Conservation (phyloP, 2,329 filamentous ascomycete genomes). For the Cyphellophora europaea region DNA sequence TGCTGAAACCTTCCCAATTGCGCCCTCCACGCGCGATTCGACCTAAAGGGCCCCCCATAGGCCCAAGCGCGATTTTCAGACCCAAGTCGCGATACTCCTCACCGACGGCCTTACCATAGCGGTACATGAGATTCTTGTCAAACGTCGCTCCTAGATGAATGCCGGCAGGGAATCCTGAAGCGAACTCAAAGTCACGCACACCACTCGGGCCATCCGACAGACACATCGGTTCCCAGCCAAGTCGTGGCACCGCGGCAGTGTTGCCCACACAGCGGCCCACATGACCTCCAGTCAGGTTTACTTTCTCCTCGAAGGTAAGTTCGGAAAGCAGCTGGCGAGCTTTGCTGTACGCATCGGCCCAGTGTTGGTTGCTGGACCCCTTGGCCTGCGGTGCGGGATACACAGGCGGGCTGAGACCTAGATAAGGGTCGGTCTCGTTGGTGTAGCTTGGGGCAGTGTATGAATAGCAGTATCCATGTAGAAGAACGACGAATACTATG, state of each 20-base stretch:
- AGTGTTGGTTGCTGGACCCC: constrained; percentile 2
- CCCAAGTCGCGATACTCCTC: constrained; percentile 49
- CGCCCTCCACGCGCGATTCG: constrained; percentile 29
- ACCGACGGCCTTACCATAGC: constrained; percentile 44
- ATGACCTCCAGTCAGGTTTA: constrained; percentile 10
- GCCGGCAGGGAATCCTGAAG: constrained; percentile 33
- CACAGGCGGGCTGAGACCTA: not conserved
- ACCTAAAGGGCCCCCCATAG: constrained; percentile 30
- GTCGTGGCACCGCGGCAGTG: constrained; percentile 23
- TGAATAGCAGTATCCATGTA: too few relatives aligned
- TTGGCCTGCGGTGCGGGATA: not conserved
- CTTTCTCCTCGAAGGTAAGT: constrained; percentile 15
- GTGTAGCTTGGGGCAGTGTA: too few relatives aligned
- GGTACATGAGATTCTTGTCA: constrained; percentile 38
- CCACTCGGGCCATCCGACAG: constrained; percentile 33
- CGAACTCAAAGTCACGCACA: constrained; percentile 32
- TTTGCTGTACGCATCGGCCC: constrained; percentile 10
- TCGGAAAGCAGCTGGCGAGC: constrained; percentile 9
- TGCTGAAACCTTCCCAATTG: constrained; percentile 41
- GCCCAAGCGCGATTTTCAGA: constrained; percentile 33
- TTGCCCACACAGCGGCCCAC: constrained; percentile 24
- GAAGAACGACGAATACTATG: too few relatives aligned
- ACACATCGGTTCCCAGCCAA: constrained; percentile 32
- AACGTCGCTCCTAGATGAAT: constrained; percentile 29
- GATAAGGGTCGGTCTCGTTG: not conserved